A percentile compares a stretch with the other conserved stretches of the same genome.
These are phyloP conservation scores for Mucor saturninus DNA, from an alignment of 371 early-diverging fungal genomes.

Conservation along the genomic window DNA sequence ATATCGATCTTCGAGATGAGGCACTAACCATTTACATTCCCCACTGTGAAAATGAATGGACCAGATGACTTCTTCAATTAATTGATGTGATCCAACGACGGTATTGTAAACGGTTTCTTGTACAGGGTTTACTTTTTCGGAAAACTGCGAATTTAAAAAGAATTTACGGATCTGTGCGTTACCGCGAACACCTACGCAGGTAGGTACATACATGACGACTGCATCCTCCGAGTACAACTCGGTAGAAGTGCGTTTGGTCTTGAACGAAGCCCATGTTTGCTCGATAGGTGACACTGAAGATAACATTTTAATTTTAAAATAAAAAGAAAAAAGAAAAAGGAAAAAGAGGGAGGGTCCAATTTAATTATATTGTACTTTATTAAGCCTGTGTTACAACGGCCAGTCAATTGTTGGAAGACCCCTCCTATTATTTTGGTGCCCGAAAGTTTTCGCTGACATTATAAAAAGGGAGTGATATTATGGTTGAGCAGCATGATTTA, in stretches of 20 bases:
- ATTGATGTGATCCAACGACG: constrained; percentile 22
- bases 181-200: constrained; percentile 41
- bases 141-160: constrained; percentile 39
- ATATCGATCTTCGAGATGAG: constrained; percentile 32
- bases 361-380: constrained; percentile 7
- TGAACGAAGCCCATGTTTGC: constrained; percentile 39
- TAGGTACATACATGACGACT: constrained; percentile 46
- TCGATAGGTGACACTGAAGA: constrained; percentile 1
- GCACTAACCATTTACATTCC: constrained; percentile 48
- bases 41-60: constrained; percentile 40
- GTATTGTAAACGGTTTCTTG: constrained; percentile 44
- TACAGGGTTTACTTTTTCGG: constrained; percentile 32
- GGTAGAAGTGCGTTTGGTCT: constrained; percentile 38
- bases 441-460: neutral
- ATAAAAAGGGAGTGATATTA: neutral
- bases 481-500: too few relatives aligned
- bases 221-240: constrained; percentile 47
- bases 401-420: neutral
- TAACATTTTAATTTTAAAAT: constrained; percentile 1
- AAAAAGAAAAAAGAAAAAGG: constrained; percentile 6
- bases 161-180: constrained; percentile 39
- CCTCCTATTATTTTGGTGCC: too few relatives aligned
- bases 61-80: constrained; percentile 54
- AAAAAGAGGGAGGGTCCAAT: neutral
- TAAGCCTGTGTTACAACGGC: neutral